Conservation (phyloP, 768 basidiomycete genomes). For the Flagelloscypha sp. region DNA sequence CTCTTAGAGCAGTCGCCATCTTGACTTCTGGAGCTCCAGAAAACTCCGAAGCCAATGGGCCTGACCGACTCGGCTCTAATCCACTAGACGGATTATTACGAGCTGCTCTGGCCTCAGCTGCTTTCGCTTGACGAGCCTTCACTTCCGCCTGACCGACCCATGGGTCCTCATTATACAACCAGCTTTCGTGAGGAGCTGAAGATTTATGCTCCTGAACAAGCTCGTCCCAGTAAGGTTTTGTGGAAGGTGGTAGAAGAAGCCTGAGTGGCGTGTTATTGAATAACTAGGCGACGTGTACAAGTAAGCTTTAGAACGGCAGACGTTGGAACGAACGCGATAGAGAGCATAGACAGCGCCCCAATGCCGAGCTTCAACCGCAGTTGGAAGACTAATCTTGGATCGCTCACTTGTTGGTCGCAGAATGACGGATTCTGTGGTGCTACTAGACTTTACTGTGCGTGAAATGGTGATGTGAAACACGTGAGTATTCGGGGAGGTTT, state of each 20-base stretch:
- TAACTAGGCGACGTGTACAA: conserved; percentile 40
- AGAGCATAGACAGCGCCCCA: conserved; percentile 86
- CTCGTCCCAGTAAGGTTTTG: conserved; percentile 82
- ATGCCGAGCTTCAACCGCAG: conserved; percentile 79
- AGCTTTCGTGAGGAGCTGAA: conserved; percentile 60
- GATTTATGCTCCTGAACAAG: conserved; percentile 63
- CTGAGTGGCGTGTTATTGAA: conserved; percentile 70
- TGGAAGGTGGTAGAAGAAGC: conserved; percentile 70
- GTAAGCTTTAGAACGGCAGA: conserved; percentile 6
- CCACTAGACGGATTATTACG: conserved; percentile 12
- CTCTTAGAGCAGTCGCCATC: conserved; percentile 71
- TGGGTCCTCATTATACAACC: conserved; percentile 88
- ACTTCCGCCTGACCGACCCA: conserved; percentile 68
- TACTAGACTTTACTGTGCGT: too few relatives aligned
- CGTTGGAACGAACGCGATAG: conserved; percentile 60
- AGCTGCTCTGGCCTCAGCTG: conserved; percentile 37
- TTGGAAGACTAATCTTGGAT: too few relatives aligned
- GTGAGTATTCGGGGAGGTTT: too few relatives aligned
- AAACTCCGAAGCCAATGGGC: conserved; percentile 28
- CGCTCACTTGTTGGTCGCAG: too few relatives aligned
- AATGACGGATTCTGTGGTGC: too few relatives aligned
- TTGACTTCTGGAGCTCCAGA: conserved; percentile 62
- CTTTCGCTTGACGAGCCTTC: conserved; percentile 54
- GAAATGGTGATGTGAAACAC: too few relatives aligned
- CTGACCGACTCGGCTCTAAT: conserved; percentile 13